Evolutionary conservation across 345 rosid genomes (phyloP), one percentile per base, ranked within the genome.

Genomic region (Anastatica hierochuntica): DNA sequence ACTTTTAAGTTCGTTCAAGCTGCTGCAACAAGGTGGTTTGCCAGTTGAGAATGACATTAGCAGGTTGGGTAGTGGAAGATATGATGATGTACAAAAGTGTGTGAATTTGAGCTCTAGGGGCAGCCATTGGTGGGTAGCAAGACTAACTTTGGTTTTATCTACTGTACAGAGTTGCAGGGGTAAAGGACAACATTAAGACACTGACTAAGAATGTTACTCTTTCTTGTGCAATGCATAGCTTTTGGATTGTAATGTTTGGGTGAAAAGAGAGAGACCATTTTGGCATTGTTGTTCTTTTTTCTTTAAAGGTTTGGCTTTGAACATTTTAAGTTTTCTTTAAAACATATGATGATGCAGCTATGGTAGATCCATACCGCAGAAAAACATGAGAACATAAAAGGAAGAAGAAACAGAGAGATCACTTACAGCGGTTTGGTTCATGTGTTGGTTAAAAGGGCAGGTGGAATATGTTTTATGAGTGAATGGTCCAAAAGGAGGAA

Each of bases 401-500:
- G 17, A 34, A 23, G 31, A 30, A 14, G 7, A 41, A 7, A 56
- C 21, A 27, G 20, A 42, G 23, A 56, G 18, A 31, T 9, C n/a
- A 31, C 3, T 31, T n/a, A n/a, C n/a, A n/a, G n/a, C n/a, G n/a
- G n/a, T n/a, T n/a, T n/a, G n/a, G n/a, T n/a, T n/a, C n/a, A n/a
- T n/a, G n/a, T n/a, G n/a, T n/a, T n/a, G n/a, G n/a, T 31, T 31
- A 2, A 10, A 31, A 21, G 3, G 24, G 24, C 24, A 21, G 2
- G 24, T 31, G n/a, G n/a, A 31, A 30, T n/a, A n/a, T 31, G 50
- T 39, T 55, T 31, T 12, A 56, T 10, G 33, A 49, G 31, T 17
- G 51, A 18, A 58, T 42, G 71, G 77, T 62, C 83, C 70, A 54
- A 73, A 77, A 68, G 31, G 26, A 67, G 94, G 94, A 84, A 84